Evolutionary conservation across 2,329 filamentous ascomycete genomes (phyloP).

Genomic region (Nemania abortiva): DNA sequence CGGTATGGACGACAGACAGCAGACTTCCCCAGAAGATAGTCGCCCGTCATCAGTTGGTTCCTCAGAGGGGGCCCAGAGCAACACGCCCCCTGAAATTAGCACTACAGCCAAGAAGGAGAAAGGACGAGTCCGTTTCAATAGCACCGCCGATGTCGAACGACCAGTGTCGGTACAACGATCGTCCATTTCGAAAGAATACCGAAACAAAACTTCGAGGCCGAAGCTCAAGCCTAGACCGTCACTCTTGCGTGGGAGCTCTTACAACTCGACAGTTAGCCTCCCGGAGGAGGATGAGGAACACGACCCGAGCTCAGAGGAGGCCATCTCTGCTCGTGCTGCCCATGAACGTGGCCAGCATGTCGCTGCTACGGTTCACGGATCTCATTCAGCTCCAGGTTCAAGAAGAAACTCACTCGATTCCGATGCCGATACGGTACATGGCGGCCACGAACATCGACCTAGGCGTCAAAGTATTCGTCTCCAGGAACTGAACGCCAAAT

Average conservation of each 20-base stretch:
- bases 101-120: slow-evolving; percentile 55
- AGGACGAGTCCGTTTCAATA: slow-evolving; percentile 63
- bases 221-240: slow-evolving; percentile 55
- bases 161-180: slow-evolving; percentile 43
- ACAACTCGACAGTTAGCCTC: slow-evolving; percentile 53
- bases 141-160: slow-evolving; percentile 55
- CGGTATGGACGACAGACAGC: slow-evolving; percentile 31
- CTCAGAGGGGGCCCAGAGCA: slow-evolving; percentile 12
- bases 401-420: slow-evolving; percentile 56
- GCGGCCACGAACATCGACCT: slow-evolving; percentile 45
- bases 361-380: slow-evolving; percentile 55
- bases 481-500: slow-evolving; percentile 47
- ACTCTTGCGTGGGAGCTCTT: slow-evolving; percentile 58
- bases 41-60: slow-evolving; percentile 20
- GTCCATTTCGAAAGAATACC: slow-evolving; percentile 31
- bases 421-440: slow-evolving; percentile 48
- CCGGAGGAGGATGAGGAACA: slow-evolving; percentile 47
- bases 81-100: slow-evolving; percentile 10
- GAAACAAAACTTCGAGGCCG: slow-evolving; percentile 36
- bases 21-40: slow-evolving; percentile 17
- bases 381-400: slow-evolving; percentile 53
- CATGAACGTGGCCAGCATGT: slow-evolving; percentile 59
- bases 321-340: slow-evolving; percentile 56
- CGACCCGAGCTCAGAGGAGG: slow-evolving; percentile 46
- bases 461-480: slow-evolving; percentile 51